phyloP scores from a whole-genome alignment of 1,284 basidiomycete genomes.

The Bjerkandera adusta region DNA sequence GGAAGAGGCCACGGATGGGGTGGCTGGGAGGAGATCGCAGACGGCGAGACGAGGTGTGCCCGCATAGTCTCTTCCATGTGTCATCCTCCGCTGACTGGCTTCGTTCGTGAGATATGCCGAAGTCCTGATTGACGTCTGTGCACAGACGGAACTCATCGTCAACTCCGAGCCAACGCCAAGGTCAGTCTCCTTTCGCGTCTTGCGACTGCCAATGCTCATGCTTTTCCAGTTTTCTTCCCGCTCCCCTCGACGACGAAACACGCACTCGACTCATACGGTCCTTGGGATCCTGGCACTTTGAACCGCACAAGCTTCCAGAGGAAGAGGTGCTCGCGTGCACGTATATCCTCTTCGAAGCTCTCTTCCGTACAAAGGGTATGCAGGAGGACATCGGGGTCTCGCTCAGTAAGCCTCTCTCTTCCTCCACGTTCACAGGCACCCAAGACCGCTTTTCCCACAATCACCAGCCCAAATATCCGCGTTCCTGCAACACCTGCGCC shows the following conservation, averaged over 20 bases:
- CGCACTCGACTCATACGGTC: conserved; percentile 59
- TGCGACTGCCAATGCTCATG: conserved; percentile 13
- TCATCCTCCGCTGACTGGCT: conserved; percentile 9
- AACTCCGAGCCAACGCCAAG: conserved; percentile 53
- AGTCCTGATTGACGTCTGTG: conserved; percentile 79
- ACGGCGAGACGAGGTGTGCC: conserved; percentile 56
- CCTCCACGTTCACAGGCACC: background rate
- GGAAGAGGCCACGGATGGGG: conserved; percentile 74
- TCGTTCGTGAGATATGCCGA: conserved; percentile 59
- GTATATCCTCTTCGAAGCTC: conserved; percentile 72
- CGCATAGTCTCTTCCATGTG: conserved; percentile 14
- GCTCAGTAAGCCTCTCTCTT: conserved; percentile 47
- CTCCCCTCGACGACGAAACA: conserved; percentile 31
- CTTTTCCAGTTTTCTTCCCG: conserved; percentile 24
- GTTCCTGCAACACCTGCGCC: conserved; percentile 79
- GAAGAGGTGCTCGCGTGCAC: conserved; percentile 82
- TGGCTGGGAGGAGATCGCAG: conserved; percentile 54
- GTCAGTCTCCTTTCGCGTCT: conserved; percentile 19
- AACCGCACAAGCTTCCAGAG: conserved; percentile 77
- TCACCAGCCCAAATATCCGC: conserved; percentile 63
- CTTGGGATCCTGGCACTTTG: conserved; percentile 83
- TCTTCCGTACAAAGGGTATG: conserved; percentile 77
- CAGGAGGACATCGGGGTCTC: conserved; percentile 61
- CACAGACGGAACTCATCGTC: conserved; percentile 71
- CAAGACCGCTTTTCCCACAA: background rate